Evolutionary conservation across 2,329 filamentous ascomycete genomes (phyloP), one percentile per base, ranked within the genome.

Genomic region (Epichloe baconii): DNA sequence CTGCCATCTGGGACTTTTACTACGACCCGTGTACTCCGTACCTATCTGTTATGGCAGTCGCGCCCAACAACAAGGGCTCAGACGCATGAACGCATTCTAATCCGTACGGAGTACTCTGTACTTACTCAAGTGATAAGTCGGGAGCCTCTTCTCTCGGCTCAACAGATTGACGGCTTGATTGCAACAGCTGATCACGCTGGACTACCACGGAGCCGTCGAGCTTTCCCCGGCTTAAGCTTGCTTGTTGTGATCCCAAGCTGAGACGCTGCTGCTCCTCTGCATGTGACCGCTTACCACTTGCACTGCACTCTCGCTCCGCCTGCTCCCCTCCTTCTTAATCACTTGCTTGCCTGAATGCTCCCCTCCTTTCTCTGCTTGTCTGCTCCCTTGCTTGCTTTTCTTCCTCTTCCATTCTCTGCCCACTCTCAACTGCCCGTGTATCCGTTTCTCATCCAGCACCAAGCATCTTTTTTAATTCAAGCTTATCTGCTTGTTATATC

Each of bases 391-490:
- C 36, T 41, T 38, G n/a, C 43, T 53, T 42, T 48, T 46, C 15
- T 46, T 15, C 45, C 38, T 19, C 42, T 40, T 49, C 43, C 14
- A 23, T 38, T 44, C 38, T 53, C 44, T 51, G 19, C 12, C n/a
- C 49, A 41, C 40, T 51, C 36, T 42, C 40, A 35, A 51, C 49
- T 47, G 36, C 44, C 21, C 49, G 52, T 51, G 36, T 48, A 52
- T 49, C 36, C 41, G n/a, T 49, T 49, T 35, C 45, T 46, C 47
- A 46, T 50, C 47, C 34, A 52, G 44, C 47, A 40, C 17, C 47
- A 31, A 47, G 50, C 50, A 52, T 52, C 21, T 21, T 51, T 17
- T 52, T 54, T 49, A 37, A 15, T 46, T n/a, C 47, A 47, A 52
- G 47, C 36, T 52, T 49, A 49, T 52, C 23, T 34, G 47, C 51